Percentiles rank a stretch among this genome's conserved stretches.
These are phyloP conservation scores for Cornus controversa DNA, from an alignment of 148 eudicot species.

Conservation along the genomic window DNA sequence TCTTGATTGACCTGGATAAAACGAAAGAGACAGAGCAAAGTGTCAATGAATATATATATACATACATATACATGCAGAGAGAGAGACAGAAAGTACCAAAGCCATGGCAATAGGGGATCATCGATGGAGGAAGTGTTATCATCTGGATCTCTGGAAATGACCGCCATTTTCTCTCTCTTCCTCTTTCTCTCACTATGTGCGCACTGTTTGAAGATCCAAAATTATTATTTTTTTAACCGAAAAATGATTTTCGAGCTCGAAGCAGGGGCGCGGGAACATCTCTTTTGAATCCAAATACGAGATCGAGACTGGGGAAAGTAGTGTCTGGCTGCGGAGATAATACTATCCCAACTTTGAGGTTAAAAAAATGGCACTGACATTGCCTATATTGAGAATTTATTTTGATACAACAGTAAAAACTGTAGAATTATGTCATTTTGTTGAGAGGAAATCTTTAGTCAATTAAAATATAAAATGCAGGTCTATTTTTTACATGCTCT, in stretches of 20 bases:
- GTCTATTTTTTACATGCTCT: too few relatives aligned
- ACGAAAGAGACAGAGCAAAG: not conserved
- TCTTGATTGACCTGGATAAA: conserved; percentile 53
- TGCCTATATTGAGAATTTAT: too few relatives aligned
- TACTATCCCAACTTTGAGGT: not conserved
- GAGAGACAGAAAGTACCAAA: conserved; percentile 25
- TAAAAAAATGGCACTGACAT: too few relatives aligned
- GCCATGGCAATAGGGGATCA: conserved; percentile 73
- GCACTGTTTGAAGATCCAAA: too few relatives aligned
- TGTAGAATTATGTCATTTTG: too few relatives aligned
- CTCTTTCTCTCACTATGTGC: not conserved
- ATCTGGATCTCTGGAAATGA: conserved; percentile 24
- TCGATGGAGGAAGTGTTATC: conserved; percentile 21
- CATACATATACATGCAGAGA: not conserved
- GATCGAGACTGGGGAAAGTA: not conserved
- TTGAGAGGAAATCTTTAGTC: too few relatives aligned
- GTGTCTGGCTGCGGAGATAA: not conserved
- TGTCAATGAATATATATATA: not conserved
- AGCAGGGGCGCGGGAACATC: not conserved
- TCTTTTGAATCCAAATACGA: not conserved
- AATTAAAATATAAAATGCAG: too few relatives aligned
- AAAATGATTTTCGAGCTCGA: not conserved
- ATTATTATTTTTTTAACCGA: too few relatives aligned
- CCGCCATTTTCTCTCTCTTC: conserved; percentile 29
- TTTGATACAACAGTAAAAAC: too few relatives aligned